Percentiles rank a stretch among this genome's conserved stretches.
phyloP scores from a whole-genome alignment of 805 yeast species.

The Teunomyces aglyptinius region DNA sequence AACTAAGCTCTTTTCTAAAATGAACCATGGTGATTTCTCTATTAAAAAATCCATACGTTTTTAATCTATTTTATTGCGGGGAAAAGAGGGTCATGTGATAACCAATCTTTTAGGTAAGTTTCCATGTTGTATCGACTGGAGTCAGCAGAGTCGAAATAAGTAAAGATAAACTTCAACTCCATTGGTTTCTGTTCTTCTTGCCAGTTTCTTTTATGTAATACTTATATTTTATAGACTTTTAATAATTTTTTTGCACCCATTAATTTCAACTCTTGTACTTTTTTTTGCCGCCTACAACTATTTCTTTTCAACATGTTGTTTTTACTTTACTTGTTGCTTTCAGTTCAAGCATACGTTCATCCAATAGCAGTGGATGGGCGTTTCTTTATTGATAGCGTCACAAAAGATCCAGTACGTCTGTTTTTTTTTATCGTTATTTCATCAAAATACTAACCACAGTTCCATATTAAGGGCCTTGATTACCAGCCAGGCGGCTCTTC shows the following conservation, averaged over 20 bases:
- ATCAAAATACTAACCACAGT: conserved; percentile 36
- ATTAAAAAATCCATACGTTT: no score
- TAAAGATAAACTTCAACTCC: no score
- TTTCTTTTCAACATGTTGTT: not conserved
- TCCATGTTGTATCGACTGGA: not conserved
- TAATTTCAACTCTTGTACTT: not conserved
- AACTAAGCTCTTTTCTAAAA: not conserved
- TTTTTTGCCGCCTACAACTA: not conserved
- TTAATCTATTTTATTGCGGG: not conserved
- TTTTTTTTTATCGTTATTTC: not conserved
- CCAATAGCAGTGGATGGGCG: conserved; percentile 71
- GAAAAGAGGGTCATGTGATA: not conserved
- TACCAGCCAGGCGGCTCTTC: conserved; percentile 97
- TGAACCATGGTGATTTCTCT: not conserved
- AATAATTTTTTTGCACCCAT: not conserved
- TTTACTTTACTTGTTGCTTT: not conserved
- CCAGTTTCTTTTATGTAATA: not conserved
- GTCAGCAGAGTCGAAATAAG: no score
- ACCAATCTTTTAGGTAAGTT: not conserved
- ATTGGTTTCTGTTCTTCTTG: no score
- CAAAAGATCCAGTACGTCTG: conserved; percentile 63
- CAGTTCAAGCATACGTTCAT: conserved; percentile 33
- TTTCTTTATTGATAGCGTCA: conserved; percentile 72
- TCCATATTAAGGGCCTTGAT: conserved; percentile 83
- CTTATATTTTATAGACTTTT: not conserved